Evolutionary conservation across 2,329 filamentous ascomycete genomes (phyloP).

Genomic region (Immersiporthe knoxdaviesiana): DNA sequence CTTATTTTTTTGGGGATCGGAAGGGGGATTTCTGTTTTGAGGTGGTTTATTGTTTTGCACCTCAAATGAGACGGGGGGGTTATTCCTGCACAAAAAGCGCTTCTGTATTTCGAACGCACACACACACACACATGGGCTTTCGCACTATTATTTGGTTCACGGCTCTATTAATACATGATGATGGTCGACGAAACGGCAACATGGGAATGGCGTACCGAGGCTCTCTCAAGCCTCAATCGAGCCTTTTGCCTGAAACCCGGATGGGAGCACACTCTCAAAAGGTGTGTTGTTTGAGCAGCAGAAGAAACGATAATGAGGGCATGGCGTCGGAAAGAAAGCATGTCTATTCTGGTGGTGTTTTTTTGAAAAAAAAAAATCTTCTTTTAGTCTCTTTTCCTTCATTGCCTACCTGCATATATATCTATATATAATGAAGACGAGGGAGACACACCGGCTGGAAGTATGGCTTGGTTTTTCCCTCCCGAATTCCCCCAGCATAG

Average conservation of each 20-base stretch:
- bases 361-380: no score
- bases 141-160: neutral
- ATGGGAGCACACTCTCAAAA: neutral
- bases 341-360: neutral
- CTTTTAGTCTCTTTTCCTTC: neutral
- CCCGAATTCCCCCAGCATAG: neutral
- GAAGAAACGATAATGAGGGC: neutral
- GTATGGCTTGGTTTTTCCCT: neutral
- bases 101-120: neutral
- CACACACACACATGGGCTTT: neutral
- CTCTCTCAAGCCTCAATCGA: neutral
- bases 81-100: conserved; percentile 9
- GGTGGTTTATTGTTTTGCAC: neutral
- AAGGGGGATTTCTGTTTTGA: no score
- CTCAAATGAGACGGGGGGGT: neutral
- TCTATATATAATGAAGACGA: conserved; percentile 15
- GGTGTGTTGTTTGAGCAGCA: neutral
- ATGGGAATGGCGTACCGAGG: neutral
- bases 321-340: conserved; percentile 8
- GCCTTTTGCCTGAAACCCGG: neutral
- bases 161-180: conserved; percentile 20
- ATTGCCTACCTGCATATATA: neutral
- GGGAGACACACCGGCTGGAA: neutral
- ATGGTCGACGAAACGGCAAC: conserved; percentile 11
- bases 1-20: neutral